These are phyloP conservation scores for Chaetomium cochliodes DNA, from an alignment of 495 filamentous ascomycete genomes.

Conservation along the genomic window DNA sequence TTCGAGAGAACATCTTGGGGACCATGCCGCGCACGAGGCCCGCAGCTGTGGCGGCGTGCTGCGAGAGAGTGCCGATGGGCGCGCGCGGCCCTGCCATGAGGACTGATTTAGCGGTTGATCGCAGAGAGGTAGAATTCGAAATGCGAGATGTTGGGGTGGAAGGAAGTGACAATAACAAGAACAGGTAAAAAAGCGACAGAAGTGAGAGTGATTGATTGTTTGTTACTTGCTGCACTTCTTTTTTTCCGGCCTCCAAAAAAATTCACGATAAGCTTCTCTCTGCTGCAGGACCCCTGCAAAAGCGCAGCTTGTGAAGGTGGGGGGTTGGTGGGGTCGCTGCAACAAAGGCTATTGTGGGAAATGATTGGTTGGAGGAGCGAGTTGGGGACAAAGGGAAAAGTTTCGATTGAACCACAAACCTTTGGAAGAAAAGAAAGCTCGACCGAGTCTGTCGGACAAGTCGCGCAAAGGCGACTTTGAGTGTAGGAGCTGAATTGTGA, in stretches of 20 bases:
- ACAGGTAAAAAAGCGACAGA: neutral
- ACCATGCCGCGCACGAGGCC: conserved; percentile 30
- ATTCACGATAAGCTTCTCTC: conserved; percentile 18
- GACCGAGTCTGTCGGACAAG: conserved; percentile 5
- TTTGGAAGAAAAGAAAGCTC: neutral
- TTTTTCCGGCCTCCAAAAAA: conserved; percentile 11
- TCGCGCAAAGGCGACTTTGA: conserved; percentile 12
- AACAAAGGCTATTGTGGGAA: neutral
- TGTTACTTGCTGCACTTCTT: conserved; percentile 4
- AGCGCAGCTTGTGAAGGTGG: neutral
- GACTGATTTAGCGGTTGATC: conserved; percentile 16
- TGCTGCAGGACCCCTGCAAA: conserved; percentile 1
- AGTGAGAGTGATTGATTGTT: conserved; percentile 15
- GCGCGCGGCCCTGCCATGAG: conserved; percentile 39
- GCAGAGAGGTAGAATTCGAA: conserved; percentile 4
- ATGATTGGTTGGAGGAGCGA: conserved; percentile 11
- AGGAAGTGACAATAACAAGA: neutral
- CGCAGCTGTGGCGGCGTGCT: conserved; percentile 34
- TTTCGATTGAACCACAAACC: neutral
- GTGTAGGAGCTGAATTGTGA: conserved; percentile 2
- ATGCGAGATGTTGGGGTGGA: neutral
- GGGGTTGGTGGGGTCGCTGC: conserved; percentile 4
- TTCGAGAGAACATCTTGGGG: conserved; percentile 20
- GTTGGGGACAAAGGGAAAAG: neutral
- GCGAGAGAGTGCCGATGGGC: conserved; percentile 34